Base-by-base conservation (phyloP, 1,284 basidiomycete species). In the Taiwanofungus camphoratus region DNA sequence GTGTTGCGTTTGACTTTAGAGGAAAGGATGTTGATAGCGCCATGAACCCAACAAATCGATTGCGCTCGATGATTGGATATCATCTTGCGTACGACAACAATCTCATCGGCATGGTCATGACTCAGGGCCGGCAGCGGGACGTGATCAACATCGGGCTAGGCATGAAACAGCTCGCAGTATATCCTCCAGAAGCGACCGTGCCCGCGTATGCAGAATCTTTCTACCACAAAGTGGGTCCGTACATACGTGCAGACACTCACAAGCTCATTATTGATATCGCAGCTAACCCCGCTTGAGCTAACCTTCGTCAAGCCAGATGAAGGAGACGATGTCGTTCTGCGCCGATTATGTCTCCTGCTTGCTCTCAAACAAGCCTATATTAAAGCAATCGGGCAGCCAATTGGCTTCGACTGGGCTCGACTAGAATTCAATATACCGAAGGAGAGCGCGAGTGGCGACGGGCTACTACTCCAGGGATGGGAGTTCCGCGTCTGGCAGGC, bases 401-500 rank as follows among this genome's bases (percentile, higher is more conserved):
- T 78, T 20, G 86, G 84, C 1, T 88, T 89, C 59, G 86, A 89
- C 64, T 85, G 74, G 65, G 77, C 80, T 4, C 78, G 86, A 1
- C 77, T 90, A 50, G 82, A 88, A 53, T 87, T 87, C 68, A 76
- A 87, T 61, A 74, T 88, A 37, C 77, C 79, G 0, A 70, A 72
- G 22, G 66, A 76, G 47, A 70, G 61, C 6, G 81, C 80, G 11
- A 70, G 63, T 1, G 82, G 80, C 2, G 87, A 90, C 59, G 76
- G 76, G 2, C 71, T 76, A 40, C 72, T 76, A 0, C 65, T 90
- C 1, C 68, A 71, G 15, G 87, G 87, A 0, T 90, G 87, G 87
- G 87, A 90, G 58, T 89, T 90, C 62, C 75, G 87, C 9, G 67
- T 88, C 26, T 90, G 85, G 71, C 74, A 74, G 48, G 75, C 82